Conservation (phyloP, 495 filamentous ascomycete genomes). For the Neurospora sp. region DNA sequence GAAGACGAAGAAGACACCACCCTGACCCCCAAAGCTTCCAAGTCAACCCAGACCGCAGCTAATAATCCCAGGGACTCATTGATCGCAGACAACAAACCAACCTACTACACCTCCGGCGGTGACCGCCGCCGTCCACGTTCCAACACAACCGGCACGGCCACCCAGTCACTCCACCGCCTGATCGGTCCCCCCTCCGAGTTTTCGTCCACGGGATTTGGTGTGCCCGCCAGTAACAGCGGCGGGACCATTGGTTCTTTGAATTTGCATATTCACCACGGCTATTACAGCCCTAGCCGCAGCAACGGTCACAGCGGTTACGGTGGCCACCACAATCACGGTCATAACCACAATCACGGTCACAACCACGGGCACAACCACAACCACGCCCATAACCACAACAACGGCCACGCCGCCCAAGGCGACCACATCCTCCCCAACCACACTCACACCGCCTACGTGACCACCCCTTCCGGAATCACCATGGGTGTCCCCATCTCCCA, state of each 20-base stretch:
- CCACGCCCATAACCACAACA: no score
- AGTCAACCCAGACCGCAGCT: neutral
- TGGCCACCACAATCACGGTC: neutral
- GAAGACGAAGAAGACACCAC: neutral
- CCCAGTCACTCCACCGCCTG: neutral
- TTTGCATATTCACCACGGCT: neutral
- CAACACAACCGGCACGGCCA: neutral
- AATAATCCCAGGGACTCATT: neutral
- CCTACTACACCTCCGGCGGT: neutral
- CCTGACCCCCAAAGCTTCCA: neutral
- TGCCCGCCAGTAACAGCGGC: neutral
- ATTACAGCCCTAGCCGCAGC: neutral
- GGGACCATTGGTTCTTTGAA: neutral
- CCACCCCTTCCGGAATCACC: no score
- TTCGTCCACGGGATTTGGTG: neutral
- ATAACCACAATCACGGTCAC: neutral
- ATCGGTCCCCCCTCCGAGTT: neutral
- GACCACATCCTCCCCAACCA: neutral
- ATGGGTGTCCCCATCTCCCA: conserved; percentile 1
- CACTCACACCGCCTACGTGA: neutral
- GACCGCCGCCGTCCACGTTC: neutral
- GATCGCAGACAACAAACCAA: neutral
- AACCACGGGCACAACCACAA: neutral
- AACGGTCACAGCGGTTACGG: neutral
- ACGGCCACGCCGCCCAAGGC: neutral